Conservation (phyloP, 495 filamentous ascomycete genomes). For the Penicillium lagena region DNA sequence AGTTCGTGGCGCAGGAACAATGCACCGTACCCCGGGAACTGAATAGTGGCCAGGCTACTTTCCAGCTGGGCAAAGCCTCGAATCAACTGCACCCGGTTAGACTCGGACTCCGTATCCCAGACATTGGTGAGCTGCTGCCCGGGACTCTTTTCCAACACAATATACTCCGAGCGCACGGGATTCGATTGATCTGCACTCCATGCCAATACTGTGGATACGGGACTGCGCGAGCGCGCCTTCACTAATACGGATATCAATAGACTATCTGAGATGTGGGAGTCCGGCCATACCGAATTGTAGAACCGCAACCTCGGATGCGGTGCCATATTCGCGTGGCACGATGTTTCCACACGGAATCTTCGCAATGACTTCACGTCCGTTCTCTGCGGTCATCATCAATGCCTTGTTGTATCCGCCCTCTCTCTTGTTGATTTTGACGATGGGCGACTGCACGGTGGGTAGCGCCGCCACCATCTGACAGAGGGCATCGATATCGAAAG, state of each 20-base stretch:
- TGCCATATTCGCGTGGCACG: conserved; percentile 19
- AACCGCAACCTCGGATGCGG: conserved; percentile 23
- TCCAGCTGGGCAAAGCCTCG: conserved; percentile 19
- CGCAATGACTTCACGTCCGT: conserved; percentile 20
- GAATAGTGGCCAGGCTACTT: conserved; percentile 15
- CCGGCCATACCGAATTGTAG: conserved; percentile 17
- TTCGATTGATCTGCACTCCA: conserved; percentile 22
- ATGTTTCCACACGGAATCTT: conserved; percentile 18
- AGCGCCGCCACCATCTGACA: conserved; percentile 15
- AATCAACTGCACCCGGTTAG: conserved; percentile 15
- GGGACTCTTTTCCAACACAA: conserved; percentile 25
- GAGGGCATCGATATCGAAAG: conserved; percentile 20
- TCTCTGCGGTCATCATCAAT: conserved; percentile 17
- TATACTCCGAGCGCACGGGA: conserved; percentile 25
- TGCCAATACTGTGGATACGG: conserved; percentile 20
- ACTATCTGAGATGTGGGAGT: background rate
- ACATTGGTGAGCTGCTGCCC: conserved; percentile 21
- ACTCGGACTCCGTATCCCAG: conserved; percentile 19
- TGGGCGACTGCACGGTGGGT: conserved; percentile 9
- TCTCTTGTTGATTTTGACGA: conserved; percentile 21
- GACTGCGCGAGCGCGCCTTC: conserved; percentile 11
- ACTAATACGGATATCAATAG: conserved; percentile 10
- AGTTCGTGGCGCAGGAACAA: conserved; percentile 20
- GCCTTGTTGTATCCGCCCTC: conserved; percentile 30
- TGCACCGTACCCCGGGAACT: conserved; percentile 20